A percentile compares a stretch with the other conserved stretches of the same genome.
Evolutionary conservation across 805 yeast species (phyloP).

Genomic region (Candida qinlingensis): DNA sequence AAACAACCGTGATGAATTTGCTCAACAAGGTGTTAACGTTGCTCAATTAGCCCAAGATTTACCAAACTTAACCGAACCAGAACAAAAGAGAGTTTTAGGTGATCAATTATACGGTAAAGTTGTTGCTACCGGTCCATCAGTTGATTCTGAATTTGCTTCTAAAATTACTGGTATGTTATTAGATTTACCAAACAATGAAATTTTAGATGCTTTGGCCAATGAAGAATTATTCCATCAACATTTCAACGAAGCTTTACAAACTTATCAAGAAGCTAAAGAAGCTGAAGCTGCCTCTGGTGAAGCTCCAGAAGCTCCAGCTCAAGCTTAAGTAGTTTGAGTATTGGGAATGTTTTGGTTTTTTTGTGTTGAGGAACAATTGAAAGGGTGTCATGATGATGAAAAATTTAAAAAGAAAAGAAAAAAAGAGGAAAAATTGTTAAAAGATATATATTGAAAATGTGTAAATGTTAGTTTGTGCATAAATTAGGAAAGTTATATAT

Average conservation of each 20-base stretch:
- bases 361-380: neutral
- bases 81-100: conserved; percentile 96
- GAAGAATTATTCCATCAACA: conserved; percentile 85
- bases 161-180: conserved; percentile 98
- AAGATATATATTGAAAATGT: neutral
- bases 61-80: conserved; percentile 71
- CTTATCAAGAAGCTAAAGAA: conserved; percentile 86
- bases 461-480: neutral
- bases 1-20: conserved; percentile 25
- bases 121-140: conserved; percentile 78
- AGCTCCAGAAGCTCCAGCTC: conserved; percentile 9
- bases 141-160: conserved; percentile 93
- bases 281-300: conserved; percentile 9
- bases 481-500: neutral
- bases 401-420: neutral
- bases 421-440: neutral
- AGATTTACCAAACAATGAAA: conserved; percentile 89
- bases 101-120: conserved; percentile 95
- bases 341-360: neutral
- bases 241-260: conserved; percentile 90
- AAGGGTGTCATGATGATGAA: neutral
- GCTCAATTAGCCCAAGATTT: conserved; percentile 53
- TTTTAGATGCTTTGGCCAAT: conserved; percentile 82
- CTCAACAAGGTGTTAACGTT: conserved; percentile 23
- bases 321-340: conserved; percentile 8